Conservation (phyloP, 495 filamentous ascomycete genomes). For the Paragyromitra xinjiangensis region DNA sequence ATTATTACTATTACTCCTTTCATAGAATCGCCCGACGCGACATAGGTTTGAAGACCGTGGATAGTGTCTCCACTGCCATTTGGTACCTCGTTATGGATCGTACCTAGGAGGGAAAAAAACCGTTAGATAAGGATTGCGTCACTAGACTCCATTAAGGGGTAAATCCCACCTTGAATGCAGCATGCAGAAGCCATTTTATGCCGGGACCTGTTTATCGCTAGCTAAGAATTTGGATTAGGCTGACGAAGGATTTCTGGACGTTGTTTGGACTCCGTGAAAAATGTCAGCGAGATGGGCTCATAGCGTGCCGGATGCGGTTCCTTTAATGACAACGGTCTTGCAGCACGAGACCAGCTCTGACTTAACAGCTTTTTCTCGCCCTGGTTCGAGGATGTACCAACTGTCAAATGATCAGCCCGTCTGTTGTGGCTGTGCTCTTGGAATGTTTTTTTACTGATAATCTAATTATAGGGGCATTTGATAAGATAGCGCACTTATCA, state of each 20-base stretch:
- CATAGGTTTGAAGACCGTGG: conserved; percentile 65
- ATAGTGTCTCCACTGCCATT: conserved; percentile 54
- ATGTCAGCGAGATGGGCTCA: conserved; percentile 34
- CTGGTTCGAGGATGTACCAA: background rate
- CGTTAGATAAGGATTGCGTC: conserved; percentile 22
- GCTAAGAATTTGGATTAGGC: conserved; percentile 24
- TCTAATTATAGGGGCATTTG: conserved; percentile 1
- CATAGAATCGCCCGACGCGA: conserved; percentile 57
- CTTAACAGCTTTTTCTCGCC: background rate
- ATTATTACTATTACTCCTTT: conserved; percentile 66
- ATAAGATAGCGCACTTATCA: background rate
- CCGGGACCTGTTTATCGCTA: conserved; percentile 10
- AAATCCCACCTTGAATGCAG: conserved; percentile 37
- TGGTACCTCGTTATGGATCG: conserved; percentile 40
- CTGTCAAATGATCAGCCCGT: background rate
- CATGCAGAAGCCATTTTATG: conserved; percentile 34
- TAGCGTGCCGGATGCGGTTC: conserved; percentile 35
- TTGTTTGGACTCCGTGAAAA: conserved; percentile 11
- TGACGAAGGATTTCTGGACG: conserved; percentile 23
- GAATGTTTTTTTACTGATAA: background rate
- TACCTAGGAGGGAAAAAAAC: conserved; percentile 22
- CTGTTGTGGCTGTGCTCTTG: background rate
- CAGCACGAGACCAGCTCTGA: background rate
- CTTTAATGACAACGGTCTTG: conserved; percentile 9
- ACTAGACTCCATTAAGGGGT: conserved; percentile 8